Evolutionary conservation across 1,284 basidiomycete genomes (phyloP), one percentile per base, ranked within the genome.

Genomic region (Rugosomyces carneus): DNA sequence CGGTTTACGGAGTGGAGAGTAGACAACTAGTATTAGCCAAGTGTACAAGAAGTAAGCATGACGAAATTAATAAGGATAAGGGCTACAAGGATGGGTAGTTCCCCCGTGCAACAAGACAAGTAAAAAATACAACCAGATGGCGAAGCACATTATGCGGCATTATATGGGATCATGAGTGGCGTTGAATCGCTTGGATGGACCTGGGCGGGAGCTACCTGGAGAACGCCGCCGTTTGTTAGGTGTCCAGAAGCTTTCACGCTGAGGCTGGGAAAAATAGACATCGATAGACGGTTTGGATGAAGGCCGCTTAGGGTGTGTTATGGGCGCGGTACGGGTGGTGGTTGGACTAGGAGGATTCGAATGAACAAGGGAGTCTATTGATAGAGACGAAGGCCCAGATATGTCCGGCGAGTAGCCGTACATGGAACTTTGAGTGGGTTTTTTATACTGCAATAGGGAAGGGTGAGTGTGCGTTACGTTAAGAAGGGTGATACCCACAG

Each of bases 311-410:
- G 35, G 39, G 10, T 34, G 48, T 40, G 49, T 16, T 5, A 43
- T 32, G 11, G 20, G n/a, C 43, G 35, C 45, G 37, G 38, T 37
- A 53, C 53, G 47, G 48, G 55, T n/a, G 50, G 64, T 51, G 3
- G 68, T 64, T 0, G 78, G 76, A 53, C 77, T 80, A 1, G 77
- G 72, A 0, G 80, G 76, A 47, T 77, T 81, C 9, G 78, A 79
- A 57, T 81, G 79, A 4, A 81, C 77, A 7, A 82, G 68, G 2
- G 75, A 75, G 42, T 82, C 78, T 32, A 84, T 76, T 2, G 77
- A 71, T 67, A 81, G 72, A 9, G 68, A 63, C 0, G 66, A 59
- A 9, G 58, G 57, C 20, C 63, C 60, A 13, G 69, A 60, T 7
- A 68, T 62, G 11, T 41, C 48, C 40, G 52, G 48, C 3, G 42